Evolutionary conservation across 1,284 basidiomycete species (phyloP).

Genomic region (Moesziomyces sp.): DNA sequence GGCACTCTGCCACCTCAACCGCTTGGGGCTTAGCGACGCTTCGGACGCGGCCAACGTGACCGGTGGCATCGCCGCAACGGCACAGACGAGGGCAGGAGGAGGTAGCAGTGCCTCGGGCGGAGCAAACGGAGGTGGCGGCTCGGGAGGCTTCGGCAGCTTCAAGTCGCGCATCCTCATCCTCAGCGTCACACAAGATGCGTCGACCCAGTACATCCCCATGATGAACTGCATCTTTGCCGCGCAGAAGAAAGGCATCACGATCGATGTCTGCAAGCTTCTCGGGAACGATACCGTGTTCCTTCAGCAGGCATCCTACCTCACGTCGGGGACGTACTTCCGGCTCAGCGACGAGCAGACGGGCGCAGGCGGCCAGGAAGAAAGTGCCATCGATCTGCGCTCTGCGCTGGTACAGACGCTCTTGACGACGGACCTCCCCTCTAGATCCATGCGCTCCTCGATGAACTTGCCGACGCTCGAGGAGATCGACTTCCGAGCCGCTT

Average conservation of each 20-base stretch:
- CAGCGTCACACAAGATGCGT: slow-evolving; percentile 88
- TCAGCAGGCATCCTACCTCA: slow-evolving; percentile 95
- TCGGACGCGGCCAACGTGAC: slow-evolving; percentile 26
- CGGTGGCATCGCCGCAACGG: slow-evolving; percentile 21
- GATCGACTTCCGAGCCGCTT: slow-evolving; percentile 95
- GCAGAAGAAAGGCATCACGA: slow-evolving; percentile 93
- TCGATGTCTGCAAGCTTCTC: slow-evolving; percentile 93
- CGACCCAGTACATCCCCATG: slow-evolving; percentile 90
- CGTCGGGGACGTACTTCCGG: slow-evolving; percentile 90
- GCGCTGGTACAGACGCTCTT: slow-evolving; percentile 58
- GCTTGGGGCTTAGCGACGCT: slow-evolving; percentile 32
- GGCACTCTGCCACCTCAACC: slow-evolving; percentile 51
- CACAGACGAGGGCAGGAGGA: slow-evolving; percentile 31
- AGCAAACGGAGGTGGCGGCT: slow-evolving; percentile 2
- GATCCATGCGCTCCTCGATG: slow-evolving; percentile 78
- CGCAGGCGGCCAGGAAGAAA: slow-evolving; percentile 70
- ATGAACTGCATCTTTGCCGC: slow-evolving; percentile 99
- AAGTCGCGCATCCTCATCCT: slow-evolving; percentile 81
- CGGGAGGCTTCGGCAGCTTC: slow-evolving; percentile 34
- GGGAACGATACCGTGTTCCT: slow-evolving; percentile 92
- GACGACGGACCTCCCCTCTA: slow-evolving; percentile 57
- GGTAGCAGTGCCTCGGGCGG: slow-evolving; percentile 9
- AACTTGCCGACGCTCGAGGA: slow-evolving; percentile 91
- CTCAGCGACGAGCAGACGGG: slow-evolving; percentile 86
- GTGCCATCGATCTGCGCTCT: slow-evolving; percentile 27